Percentiles rank a stretch among this genome's conserved stretches.
phyloP scores from a whole-genome alignment of 495 filamentous ascomycete species.

The Hyaloscypha finlandica region DNA sequence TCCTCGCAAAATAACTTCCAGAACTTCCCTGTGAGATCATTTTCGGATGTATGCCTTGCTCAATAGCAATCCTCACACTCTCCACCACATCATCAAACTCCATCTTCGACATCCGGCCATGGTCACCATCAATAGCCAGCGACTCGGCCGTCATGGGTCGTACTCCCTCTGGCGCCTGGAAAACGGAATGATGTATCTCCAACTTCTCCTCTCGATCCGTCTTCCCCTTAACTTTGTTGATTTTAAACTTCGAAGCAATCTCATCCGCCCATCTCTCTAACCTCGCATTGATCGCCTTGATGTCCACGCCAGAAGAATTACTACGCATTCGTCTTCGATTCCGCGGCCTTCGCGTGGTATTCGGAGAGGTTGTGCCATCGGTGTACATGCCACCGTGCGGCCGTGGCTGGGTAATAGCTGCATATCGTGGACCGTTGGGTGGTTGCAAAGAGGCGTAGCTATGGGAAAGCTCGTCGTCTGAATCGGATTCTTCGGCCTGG shows the following conservation, averaged over 20 bases:
- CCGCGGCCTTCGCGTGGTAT: slow-evolving; percentile 40
- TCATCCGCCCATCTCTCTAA: slow-evolving; percentile 97
- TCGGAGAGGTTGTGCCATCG: slow-evolving; percentile 37
- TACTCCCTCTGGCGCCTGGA: slow-evolving; percentile 85
- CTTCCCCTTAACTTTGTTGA: slow-evolving; percentile 73
- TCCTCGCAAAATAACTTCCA: slow-evolving; percentile 95
- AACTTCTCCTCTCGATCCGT: slow-evolving; percentile 77
- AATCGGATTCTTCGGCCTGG: slow-evolving; percentile 83
- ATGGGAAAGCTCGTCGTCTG: slow-evolving; percentile 57
- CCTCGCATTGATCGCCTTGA: slow-evolving; percentile 97
- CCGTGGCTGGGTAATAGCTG: slow-evolving; percentile 61
- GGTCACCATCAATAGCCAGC: slow-evolving; percentile 53
- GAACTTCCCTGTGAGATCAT: slow-evolving; percentile 97
- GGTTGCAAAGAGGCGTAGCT: slow-evolving; percentile 58
- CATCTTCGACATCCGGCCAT: slow-evolving; percentile 64
- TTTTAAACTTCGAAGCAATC: slow-evolving; percentile 97
- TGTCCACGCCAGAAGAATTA: slow-evolving; percentile 89
- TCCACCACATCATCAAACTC: slow-evolving; percentile 91
- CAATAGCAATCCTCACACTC: slow-evolving; percentile 85
- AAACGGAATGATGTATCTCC: slow-evolving; percentile 97
- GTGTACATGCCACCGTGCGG: slow-evolving; percentile 61
- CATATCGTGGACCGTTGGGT: slow-evolving; percentile 68
- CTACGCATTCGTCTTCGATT: slow-evolving; percentile 58
- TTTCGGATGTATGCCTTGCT: slow-evolving; percentile 87
- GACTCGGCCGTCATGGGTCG: slow-evolving; percentile 75